Percentiles rank a stretch among this genome's conserved stretches.
Evolutionary conservation across 345 rosid genomes (phyloP).

Genomic region (Microthlaspi erraticum): DNA sequence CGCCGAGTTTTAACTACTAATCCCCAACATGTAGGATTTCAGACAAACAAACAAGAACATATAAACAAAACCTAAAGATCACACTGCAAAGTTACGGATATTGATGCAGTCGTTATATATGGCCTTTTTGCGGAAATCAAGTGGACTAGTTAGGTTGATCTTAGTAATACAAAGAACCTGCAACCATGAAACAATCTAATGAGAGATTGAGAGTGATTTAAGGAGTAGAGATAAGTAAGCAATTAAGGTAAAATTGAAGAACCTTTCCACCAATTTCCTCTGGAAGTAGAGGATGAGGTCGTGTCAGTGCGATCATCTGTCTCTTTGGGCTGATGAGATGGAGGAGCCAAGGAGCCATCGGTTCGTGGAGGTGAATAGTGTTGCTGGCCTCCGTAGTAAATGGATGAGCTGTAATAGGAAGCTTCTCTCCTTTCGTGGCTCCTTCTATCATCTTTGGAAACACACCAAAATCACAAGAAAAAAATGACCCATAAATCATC

Average conservation of each 20-base stretch:
- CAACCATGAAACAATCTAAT: slow-evolving; percentile 11
- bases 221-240: neutral
- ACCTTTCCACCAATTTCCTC: slow-evolving; percentile 99
- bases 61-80: slow-evolving; percentile 30
- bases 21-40: slow-evolving; percentile 19
- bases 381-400: slow-evolving; percentile 92
- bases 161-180: slow-evolving; percentile 46
- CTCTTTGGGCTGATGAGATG: slow-evolving; percentile 36
- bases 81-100: slow-evolving; percentile 24
- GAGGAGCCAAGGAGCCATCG: slow-evolving; percentile 24
- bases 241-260: neutral
- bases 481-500: neutral
- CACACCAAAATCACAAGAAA: neutral
- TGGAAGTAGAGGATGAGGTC: slow-evolving; percentile 60
- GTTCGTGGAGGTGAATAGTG: slow-evolving; percentile 69
- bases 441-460: slow-evolving; percentile 35
- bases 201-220: neutral
- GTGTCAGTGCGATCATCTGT: slow-evolving; percentile 44
- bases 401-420: slow-evolving; percentile 77
- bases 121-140: slow-evolving; percentile 11
- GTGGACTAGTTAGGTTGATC: slow-evolving; percentile 27
- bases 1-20: neutral
- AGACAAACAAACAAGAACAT: neutral
- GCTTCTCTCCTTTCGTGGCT: slow-evolving; percentile 55
- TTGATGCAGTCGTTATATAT: slow-evolving; percentile 1